Percentiles rank a stretch among this genome's conserved stretches.
Evolutionary conservation across 139 green algal species (phyloP).

Genomic region (Deuterostichococcus epilithicus): DNA sequence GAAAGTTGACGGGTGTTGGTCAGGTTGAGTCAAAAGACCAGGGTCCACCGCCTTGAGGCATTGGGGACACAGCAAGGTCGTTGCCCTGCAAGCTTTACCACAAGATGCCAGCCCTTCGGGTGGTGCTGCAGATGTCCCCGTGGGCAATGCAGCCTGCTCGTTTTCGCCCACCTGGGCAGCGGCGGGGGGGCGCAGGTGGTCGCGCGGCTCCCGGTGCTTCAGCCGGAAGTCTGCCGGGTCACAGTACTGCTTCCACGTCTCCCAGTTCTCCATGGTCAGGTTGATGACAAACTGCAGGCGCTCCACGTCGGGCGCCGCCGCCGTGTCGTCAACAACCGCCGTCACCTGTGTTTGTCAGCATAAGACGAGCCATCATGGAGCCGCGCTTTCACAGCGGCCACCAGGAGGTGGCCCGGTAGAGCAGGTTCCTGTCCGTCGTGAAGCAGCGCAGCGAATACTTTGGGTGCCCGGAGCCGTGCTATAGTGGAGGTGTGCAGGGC

Average conservation of each 20-base stretch:
- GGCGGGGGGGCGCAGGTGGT: background rate
- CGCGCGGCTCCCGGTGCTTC: constrained; percentile 13
- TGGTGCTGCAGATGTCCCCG: too few relatives aligned
- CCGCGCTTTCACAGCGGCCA: constrained; percentile 10
- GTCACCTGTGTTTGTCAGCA: constrained; percentile 41
- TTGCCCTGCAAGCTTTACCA: too few relatives aligned
- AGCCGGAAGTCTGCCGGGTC: constrained; percentile 28
- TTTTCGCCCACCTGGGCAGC: background rate
- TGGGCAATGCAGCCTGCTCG: background rate
- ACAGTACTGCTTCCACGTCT: constrained; percentile 34
- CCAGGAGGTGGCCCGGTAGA: constrained; percentile 16
- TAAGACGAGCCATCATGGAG: background rate
- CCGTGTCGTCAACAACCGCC: constrained; percentile 30
- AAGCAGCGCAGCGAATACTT: too few relatives aligned
- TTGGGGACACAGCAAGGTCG: too few relatives aligned
- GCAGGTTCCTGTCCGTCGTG: too few relatives aligned
- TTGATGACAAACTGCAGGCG: constrained; percentile 54
- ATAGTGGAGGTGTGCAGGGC: too few relatives aligned
- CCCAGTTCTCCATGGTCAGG: constrained; percentile 51
- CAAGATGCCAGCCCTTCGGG: too few relatives aligned
- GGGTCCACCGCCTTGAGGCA: too few relatives aligned
- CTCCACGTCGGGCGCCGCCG: constrained; percentile 26
- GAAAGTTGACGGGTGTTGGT: too few relatives aligned
- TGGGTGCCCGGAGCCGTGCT: too few relatives aligned
- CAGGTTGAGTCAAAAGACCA: too few relatives aligned